A percentile compares a stretch with the other conserved stretches of the same genome.
Conservation (phyloP, 805 yeast species). For the Candida bentonensis region DNA sequence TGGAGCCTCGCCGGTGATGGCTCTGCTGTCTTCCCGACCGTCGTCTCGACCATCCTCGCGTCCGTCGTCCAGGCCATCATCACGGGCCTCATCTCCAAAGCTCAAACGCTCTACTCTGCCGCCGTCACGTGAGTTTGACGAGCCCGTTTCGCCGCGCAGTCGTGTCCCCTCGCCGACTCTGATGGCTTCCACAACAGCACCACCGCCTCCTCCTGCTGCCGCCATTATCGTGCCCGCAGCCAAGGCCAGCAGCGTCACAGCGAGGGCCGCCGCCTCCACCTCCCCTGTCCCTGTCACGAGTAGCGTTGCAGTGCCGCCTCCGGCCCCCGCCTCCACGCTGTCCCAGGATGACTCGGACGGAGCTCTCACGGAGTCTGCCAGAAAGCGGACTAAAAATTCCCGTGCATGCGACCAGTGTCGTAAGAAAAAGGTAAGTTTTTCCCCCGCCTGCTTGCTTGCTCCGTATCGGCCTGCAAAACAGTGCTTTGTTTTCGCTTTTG, state of each 20-base stretch:
- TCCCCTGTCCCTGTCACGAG: background rate
- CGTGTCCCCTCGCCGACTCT: too few species aligned
- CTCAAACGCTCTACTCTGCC: too few species aligned
- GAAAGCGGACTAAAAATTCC: conserved; percentile 15
- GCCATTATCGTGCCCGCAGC: too few species aligned
- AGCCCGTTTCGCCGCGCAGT: too few species aligned
- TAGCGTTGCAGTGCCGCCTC: conserved; percentile 1
- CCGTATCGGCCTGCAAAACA: too few species aligned
- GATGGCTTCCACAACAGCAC: too few species aligned
- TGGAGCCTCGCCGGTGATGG: background rate
- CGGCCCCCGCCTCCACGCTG: background rate
- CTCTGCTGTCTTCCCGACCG: background rate
- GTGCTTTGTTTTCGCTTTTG: conserved; percentile 2
- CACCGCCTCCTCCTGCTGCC: too few species aligned
- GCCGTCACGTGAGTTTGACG: too few species aligned
- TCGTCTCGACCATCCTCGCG: background rate
- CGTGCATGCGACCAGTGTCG: conserved; percentile 25
- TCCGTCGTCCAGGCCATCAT: background rate
- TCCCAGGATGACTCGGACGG: background rate
- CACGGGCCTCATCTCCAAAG: background rate
- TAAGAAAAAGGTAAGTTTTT: conserved; percentile 24
- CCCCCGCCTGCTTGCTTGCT: background rate
- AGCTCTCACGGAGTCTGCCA: conserved; percentile 1
- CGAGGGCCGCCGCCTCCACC: background rate
- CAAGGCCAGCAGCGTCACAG: conserved; percentile 1